A percentile compares a stretch with the other conserved stretches of the same genome.
These are phyloP conservation scores for Suillus alpinus DNA, from an alignment of 768 basidiomycete genomes.

Conservation along the genomic window DNA sequence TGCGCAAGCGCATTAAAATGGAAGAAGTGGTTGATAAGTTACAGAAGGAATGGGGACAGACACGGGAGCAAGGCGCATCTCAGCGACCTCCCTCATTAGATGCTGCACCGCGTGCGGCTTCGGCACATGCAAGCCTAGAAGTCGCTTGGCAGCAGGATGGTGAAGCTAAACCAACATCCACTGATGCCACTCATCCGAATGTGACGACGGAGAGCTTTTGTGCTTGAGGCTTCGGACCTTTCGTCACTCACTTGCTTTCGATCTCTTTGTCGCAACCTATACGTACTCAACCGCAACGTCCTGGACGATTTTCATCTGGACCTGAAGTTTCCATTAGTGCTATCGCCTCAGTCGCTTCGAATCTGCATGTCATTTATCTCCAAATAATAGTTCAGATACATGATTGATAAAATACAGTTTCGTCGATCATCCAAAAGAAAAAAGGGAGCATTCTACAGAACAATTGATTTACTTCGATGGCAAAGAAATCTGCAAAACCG, in stretches of 20 bases:
- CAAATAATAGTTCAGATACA: conserved; percentile 2
- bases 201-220: neutral
- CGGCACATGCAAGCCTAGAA: neutral
- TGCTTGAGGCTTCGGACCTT: neutral
- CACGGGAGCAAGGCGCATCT: neutral
- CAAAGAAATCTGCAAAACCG: conserved; percentile 4
- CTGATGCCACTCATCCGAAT: neutral
- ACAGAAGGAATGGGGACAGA: conserved; percentile 9
- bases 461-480: conserved; percentile 16
- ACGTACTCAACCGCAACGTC: neutral
- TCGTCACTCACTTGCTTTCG: neutral
- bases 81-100: neutral
- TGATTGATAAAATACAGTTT: conserved; percentile 2
- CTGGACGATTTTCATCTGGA: neutral
- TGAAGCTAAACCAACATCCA: neutral
- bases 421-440: conserved; percentile 7
- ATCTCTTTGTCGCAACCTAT: neutral
- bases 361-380: neutral
- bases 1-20: conserved; percentile 27
- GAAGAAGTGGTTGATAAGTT: conserved; percentile 24
- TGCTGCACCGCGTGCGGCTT: neutral
- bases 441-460: conserved; percentile 15
- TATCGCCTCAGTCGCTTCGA: neutral
- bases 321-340: neutral
- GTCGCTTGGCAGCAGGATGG: neutral